Conservation (phyloP, 2,329 filamentous ascomycete species). For the Fusarium sp. region DNA sequence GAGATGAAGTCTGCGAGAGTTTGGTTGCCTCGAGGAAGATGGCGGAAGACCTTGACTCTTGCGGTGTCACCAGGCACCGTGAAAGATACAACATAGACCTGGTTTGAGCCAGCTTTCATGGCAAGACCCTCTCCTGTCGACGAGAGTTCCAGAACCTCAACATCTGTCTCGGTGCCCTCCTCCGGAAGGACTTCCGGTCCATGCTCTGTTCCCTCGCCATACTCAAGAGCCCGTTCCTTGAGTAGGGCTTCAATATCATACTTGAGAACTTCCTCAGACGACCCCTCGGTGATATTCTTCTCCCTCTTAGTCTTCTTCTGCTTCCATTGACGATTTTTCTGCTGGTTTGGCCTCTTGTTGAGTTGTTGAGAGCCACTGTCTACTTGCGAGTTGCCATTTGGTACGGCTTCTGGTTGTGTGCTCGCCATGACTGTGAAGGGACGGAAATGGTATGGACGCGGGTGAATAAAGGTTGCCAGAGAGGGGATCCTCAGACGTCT, state of each 20-base stretch:
- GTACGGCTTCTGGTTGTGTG: slow-evolving; percentile 27
- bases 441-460: slow-evolving; percentile 31
- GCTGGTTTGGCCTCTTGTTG: slow-evolving; percentile 46
- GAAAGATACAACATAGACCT: slow-evolving; percentile 90
- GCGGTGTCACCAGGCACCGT: slow-evolving; percentile 86
- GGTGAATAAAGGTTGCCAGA: slow-evolving; percentile 27
- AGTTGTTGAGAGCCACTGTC: slow-evolving; percentile 21
- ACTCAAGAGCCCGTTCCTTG: slow-evolving; percentile 54
- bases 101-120: slow-evolving; percentile 70
- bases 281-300: slow-evolving; percentile 71
- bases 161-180: slow-evolving; percentile 79
- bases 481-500: slow-evolving; percentile 36
- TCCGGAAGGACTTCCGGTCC: slow-evolving; percentile 66
- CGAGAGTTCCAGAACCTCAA: slow-evolving; percentile 84
- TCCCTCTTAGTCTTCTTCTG: slow-evolving; percentile 69
- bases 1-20: slow-evolving; percentile 85
- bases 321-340: slow-evolving; percentile 49
- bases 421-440: slow-evolving; percentile 46
- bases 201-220: slow-evolving; percentile 48
- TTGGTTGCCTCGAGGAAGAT: slow-evolving; percentile 74
- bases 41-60: slow-evolving; percentile 81
- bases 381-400: slow-evolving; percentile 35
- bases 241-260: slow-evolving; percentile 71
- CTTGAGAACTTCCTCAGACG: slow-evolving; percentile 74
- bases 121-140: slow-evolving; percentile 94